Conservation (phyloP, 2,329 filamentous ascomycete species). For the Chaetothyriales sp. region DNA sequence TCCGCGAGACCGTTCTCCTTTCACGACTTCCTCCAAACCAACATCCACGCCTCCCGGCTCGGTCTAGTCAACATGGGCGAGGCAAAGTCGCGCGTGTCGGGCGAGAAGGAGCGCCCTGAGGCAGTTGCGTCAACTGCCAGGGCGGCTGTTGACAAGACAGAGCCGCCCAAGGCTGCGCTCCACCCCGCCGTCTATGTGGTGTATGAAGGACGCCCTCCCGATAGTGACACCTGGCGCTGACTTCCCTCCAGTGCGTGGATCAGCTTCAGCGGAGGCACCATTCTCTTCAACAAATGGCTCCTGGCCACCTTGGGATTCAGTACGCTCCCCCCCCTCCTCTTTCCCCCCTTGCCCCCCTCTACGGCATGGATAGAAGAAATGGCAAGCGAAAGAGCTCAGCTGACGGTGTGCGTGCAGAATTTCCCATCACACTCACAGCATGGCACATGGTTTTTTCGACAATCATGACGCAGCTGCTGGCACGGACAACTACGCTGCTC, state of each 20-base stretch:
- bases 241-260: slow-evolving; percentile 62
- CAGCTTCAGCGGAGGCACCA: slow-evolving; percentile 77
- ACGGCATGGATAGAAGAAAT: not conserved
- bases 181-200: slow-evolving; percentile 77
- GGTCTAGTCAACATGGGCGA: slow-evolving; percentile 40
- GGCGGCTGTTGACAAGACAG: slow-evolving; percentile 53
- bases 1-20: slow-evolving; percentile 33
- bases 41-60: slow-evolving; percentile 22
- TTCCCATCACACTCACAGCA: slow-evolving; percentile 51
- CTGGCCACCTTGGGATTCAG: slow-evolving; percentile 53
- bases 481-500: slow-evolving; percentile 73
- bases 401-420: slow-evolving; percentile 7
- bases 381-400: not conserved
- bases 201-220: slow-evolving; percentile 24
- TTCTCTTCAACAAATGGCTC: slow-evolving; percentile 99
- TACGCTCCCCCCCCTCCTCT: slow-evolving; percentile 20
- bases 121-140: slow-evolving; percentile 64
- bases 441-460: slow-evolving; percentile 93
- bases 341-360: not conserved
- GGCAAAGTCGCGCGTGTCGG: slow-evolving; percentile 72
- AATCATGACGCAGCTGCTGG: slow-evolving; percentile 83
- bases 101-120: slow-evolving; percentile 49
- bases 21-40: slow-evolving; percentile 28
- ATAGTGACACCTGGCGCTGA: not conserved
- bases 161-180: slow-evolving; percentile 48